Base-by-base conservation (phyloP, 441 rosid genomes). In the Aleurites moluccanus region DNA sequence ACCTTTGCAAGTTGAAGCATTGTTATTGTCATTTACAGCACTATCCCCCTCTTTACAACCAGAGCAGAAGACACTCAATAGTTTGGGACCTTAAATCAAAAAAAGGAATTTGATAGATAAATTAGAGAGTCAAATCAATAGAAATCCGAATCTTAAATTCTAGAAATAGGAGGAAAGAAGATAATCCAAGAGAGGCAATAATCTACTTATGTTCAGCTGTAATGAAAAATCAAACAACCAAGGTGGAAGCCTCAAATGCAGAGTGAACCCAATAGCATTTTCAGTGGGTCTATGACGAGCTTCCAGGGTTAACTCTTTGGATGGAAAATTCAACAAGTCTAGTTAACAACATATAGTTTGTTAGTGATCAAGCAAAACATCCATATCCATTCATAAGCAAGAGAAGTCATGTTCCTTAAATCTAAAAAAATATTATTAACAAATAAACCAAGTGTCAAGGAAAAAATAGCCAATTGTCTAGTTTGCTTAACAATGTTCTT, bases 1-100 rank as follows among this genome's bases (percentile, higher is more conserved):
- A 74, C 52, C 82, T 76, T 81, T 73, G 57, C 55, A 69, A 62
- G 70, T 67, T 25, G 83, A 70, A 64, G 75, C 55, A 64, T 35
- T 79, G 64, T n/a, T 83, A 73, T 75, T 75, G 9, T 67, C 81
- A 72, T 83, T 83, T 70, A 75, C 79, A 78, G 84, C 71, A 72
- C 72, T 67, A 50, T 77, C 80, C 33, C 16, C 73, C 68, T 74
- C 81, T 67, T 83, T 76, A 73, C 84, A 79, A 42, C 82, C 76
- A 77, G 82, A 80, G 83, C 87, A 88, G 80, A 96, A 87, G 70
- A 72, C 78, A 65, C 67, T 90, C 80, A 86, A 72, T 64, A 87
- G 73, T 79, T 84, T 88, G 59, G 97, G 95, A 84, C 96, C 99
- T 95, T 76, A 72, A 71, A 81, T 7, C 73, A 71, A 76, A 61